Evolutionary conservation across 2,329 filamentous ascomycete species (phyloP).

Genomic region (Cladosporium sp.): DNA sequence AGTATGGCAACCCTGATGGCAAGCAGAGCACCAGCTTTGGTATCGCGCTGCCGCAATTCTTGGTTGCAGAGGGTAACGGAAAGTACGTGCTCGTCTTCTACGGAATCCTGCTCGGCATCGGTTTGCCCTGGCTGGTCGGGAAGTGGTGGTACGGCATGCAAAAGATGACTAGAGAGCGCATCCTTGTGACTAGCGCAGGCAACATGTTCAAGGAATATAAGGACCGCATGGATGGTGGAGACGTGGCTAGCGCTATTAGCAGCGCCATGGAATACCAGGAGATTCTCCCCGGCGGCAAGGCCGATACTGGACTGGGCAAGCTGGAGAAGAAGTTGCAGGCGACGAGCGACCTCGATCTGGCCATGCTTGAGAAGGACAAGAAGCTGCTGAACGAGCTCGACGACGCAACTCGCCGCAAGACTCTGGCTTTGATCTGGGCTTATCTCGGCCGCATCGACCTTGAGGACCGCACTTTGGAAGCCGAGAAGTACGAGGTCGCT

Average conservation of each 20-base stretch:
- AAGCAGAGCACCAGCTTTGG: conserved; percentile 98
- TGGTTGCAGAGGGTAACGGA: conserved; percentile 86
- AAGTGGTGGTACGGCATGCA: conserved; percentile 99
- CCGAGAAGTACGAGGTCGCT: conserved; percentile 82
- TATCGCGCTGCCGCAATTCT: conserved; percentile 88
- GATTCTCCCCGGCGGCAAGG: conserved; percentile 68
- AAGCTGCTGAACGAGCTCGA: conserved; percentile 74
- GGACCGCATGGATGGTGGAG: conserved; percentile 73
- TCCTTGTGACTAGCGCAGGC: conserved; percentile 88
- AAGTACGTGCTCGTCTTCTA: conserved; percentile 94
- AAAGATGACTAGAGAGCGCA: conserved; percentile 84
- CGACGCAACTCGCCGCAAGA: conserved; percentile 73
- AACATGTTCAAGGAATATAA: conserved; percentile 91
- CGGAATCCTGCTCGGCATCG: conserved; percentile 76
- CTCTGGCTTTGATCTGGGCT: conserved; percentile 85
- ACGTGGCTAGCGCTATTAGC: conserved; percentile 74
- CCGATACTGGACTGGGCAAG: conserved; percentile 73
- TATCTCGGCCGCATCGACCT: conserved; percentile 87
- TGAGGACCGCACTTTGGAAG: conserved; percentile 67
- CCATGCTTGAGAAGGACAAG: conserved; percentile 66
- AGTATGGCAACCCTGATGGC: conserved; percentile 93
- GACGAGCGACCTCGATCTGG: conserved; percentile 49
- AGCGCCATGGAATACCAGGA: conserved; percentile 79
- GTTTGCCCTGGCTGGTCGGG: conserved; percentile 87
- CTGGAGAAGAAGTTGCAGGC: conserved; percentile 68